phyloP scores from a whole-genome alignment of 129 eudicot genomes.

The Flaveria sonorensis region DNA sequence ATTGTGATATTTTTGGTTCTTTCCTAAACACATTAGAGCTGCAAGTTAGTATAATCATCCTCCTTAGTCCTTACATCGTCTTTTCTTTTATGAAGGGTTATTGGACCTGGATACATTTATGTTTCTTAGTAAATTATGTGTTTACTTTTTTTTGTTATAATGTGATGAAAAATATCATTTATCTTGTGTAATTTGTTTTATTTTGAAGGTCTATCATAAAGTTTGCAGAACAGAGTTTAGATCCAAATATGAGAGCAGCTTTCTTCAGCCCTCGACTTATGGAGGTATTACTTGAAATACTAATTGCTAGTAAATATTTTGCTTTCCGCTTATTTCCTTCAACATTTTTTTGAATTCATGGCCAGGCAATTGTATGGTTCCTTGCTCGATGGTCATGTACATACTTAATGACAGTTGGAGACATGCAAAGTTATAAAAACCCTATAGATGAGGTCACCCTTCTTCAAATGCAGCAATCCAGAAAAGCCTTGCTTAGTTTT shows the following conservation, averaged over 20 bases:
- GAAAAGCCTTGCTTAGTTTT: slow-evolving; percentile 51
- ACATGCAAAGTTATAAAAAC: slow-evolving; percentile 40
- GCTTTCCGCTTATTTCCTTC: slow-evolving; percentile 1
- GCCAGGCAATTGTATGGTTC: slow-evolving; percentile 92
- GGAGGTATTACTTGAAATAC: slow-evolving; percentile 63
- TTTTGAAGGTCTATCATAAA: slow-evolving; percentile 70
- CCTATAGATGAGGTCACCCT: slow-evolving; percentile 31
- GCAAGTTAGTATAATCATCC: background rate
- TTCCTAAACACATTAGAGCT: background rate
- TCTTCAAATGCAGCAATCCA: slow-evolving; percentile 40
- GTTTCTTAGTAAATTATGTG: background rate
- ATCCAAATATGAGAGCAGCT: slow-evolving; percentile 83
- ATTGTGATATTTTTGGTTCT: slow-evolving; percentile 11
- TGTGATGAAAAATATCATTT: slow-evolving; percentile 3
- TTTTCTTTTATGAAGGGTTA: background rate
- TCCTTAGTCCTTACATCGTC: too few species aligned
- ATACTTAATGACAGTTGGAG: slow-evolving; percentile 66
- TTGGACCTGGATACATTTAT: background rate
- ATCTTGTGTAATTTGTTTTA: slow-evolving; percentile 10
- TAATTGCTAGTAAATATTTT: slow-evolving; percentile 13
- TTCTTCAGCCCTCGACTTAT: slow-evolving; percentile 93
- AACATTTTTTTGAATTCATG: slow-evolving; percentile 21
- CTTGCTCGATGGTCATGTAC: slow-evolving; percentile 91
- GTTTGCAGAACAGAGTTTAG: slow-evolving; percentile 85
- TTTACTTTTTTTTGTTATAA: background rate